Percentiles rank a stretch among this genome's conserved stretches.
Evolutionary conservation across 2,329 filamentous ascomycete species (phyloP).

Genomic region (Ophiobolus disseminans): DNA sequence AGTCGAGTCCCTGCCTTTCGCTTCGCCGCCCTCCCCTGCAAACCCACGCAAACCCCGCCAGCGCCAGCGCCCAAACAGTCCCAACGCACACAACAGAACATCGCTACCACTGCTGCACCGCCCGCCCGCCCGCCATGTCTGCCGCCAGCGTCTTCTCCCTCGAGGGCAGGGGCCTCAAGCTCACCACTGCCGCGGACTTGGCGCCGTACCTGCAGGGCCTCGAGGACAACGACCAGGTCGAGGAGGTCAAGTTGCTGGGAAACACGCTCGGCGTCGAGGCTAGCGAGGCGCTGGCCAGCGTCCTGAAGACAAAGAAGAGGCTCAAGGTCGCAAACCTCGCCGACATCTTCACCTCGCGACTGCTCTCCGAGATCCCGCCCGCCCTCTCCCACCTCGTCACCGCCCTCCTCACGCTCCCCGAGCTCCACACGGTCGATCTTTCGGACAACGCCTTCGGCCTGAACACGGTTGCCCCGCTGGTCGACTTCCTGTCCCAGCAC

Average conservation of each 20-base stretch:
- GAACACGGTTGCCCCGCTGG: conserved; percentile 90
- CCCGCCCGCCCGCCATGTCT: conserved; percentile 48
- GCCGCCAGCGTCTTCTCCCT: conserved; percentile 79
- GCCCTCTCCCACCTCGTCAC: conserved; percentile 86
- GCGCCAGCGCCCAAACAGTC: conserved; percentile 24
- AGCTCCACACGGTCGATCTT: conserved; percentile 89
- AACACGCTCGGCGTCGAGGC: conserved; percentile 94
- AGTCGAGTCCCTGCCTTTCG: conserved; percentile 15
- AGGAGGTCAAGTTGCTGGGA: conserved; percentile 84
- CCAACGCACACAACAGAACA: conserved; percentile 30
- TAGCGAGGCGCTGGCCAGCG: conserved; percentile 81
- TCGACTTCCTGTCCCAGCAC: conserved; percentile 88
- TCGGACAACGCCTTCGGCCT: conserved; percentile 98
- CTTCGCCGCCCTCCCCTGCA: too few relatives aligned
- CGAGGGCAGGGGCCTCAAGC: conserved; percentile 89
- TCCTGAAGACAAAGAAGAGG: conserved; percentile 82
- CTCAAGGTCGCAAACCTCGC: conserved; percentile 86
- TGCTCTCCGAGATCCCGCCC: conserved; percentile 91
- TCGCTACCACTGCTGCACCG: not conserved
- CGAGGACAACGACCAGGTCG: conserved; percentile 73
- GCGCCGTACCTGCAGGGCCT: conserved; percentile 82
- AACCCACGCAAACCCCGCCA: too few relatives aligned
- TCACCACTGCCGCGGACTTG: conserved; percentile 86
- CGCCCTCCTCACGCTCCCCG: conserved; percentile 82
- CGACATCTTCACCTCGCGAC: conserved; percentile 95